A percentile compares a stretch with the other conserved stretches of the same genome.
These are phyloP conservation scores for Nigrospora sphaerica DNA, from an alignment of 2,329 filamentous ascomycete species.

Conservation along the genomic window DNA sequence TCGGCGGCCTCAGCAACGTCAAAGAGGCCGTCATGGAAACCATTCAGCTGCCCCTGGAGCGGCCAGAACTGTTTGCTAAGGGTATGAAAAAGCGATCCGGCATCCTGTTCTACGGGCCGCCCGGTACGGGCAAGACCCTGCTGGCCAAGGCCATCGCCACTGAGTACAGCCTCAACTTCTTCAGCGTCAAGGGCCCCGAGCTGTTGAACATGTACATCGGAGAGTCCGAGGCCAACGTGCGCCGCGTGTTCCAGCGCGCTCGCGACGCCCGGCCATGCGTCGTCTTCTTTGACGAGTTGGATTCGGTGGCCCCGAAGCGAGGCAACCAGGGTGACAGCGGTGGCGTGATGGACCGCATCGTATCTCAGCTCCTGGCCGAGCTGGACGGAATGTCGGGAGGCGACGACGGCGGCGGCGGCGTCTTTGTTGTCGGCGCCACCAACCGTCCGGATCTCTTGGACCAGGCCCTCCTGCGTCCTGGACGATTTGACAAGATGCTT, in stretches of 20 bases:
- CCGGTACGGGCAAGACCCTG: conserved; percentile 87
- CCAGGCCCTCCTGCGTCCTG: conserved; percentile 79
- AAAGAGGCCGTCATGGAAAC: conserved; percentile 97
- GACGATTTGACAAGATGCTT: conserved; percentile 96
- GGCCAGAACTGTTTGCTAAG: conserved; percentile 90
- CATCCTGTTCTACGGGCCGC: conserved; percentile 86
- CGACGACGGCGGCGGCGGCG: conserved; percentile 71
- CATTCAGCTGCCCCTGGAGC: conserved; percentile 84
- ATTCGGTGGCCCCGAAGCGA: conserved; percentile 90
- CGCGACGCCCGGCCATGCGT: conserved; percentile 81
- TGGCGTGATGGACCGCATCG: conserved; percentile 96
- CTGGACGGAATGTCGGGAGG: conserved; percentile 96
- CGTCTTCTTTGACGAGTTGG: conserved; percentile 89
- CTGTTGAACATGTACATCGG: conserved; percentile 95
- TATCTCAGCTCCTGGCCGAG: conserved; percentile 89
- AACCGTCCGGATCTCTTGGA: conserved; percentile 92
- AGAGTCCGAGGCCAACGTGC: conserved; percentile 87
- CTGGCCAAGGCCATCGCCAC: conserved; percentile 89
- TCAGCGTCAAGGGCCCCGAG: conserved; percentile 87
- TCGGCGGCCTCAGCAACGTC: conserved; percentile 86
- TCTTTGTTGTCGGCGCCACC: conserved; percentile 95
- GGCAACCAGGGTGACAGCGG: conserved; percentile 96
- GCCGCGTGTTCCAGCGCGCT: conserved; percentile 80
- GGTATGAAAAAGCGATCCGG: conserved; percentile 97
- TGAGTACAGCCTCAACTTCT: conserved; percentile 91